phyloP scores from a whole-genome alignment of 139 green algal species.

The Spirogloea muscicola region DNA sequence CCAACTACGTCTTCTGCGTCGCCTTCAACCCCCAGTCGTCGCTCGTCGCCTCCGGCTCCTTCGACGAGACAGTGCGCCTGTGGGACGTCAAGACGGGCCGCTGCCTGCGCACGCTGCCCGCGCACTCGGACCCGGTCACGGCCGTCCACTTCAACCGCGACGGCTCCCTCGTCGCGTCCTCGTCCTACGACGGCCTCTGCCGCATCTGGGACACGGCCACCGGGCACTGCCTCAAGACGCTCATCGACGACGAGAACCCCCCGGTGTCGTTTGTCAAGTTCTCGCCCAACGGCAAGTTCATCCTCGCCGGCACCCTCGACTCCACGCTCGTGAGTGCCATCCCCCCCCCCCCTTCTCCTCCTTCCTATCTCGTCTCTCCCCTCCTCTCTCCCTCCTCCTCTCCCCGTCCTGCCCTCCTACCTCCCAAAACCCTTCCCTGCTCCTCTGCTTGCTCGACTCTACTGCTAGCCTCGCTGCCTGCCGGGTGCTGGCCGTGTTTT shows the following conservation, averaged over 20 bases:
- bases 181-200: conserved; percentile 67
- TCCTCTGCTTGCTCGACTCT: too few species aligned
- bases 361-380: not conserved
- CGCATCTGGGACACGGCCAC: conserved; percentile 62
- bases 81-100: conserved; percentile 73
- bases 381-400: not conserved
- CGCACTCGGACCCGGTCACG: conserved; percentile 86
- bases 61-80: conserved; percentile 85
- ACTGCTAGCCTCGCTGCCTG: too few species aligned
- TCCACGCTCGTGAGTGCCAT: conserved; percentile 29
- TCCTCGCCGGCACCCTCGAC: conserved; percentile 42
- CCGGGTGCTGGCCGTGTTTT: too few species aligned
- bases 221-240: conserved; percentile 77
- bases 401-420: not conserved
- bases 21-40: conserved; percentile 71
- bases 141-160: conserved; percentile 73
- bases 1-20: conserved; percentile 80
- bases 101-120: conserved; percentile 70
- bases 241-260: conserved; percentile 64
- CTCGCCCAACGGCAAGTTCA: conserved; percentile 74
- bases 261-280: conserved; percentile 76
- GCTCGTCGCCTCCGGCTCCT: conserved; percentile 77
- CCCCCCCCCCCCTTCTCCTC: too few species aligned
- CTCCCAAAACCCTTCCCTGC: too few species aligned
- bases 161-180: conserved; percentile 66